Base-by-base conservation (phyloP, 352 stramenopile genomes). In the Peronospora tabacina region DNA sequence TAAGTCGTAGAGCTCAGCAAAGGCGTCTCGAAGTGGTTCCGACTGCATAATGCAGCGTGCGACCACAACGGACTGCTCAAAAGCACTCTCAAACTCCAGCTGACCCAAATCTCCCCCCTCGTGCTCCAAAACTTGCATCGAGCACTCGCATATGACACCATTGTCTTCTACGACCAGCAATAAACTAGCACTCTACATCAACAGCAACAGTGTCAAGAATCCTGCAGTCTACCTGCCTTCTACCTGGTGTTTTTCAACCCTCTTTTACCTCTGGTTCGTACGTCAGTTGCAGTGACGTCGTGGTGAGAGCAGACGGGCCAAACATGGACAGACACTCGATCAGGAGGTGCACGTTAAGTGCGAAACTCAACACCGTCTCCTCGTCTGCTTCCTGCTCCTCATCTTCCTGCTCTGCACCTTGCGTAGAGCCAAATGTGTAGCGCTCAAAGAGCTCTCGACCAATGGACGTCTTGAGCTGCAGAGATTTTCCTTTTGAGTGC, bases 391-490 rank as follows among this genome's bases (percentile, higher is more conserved):
- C 57, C 5, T 61, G 41, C 1, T 47, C 36, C 0, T 52, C 33
- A 24, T 43, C 24, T 15, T 22, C 10, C 19, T 70, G 26, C 3
- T 48, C 33, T 1, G 60, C 20, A 39, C 41, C 52, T 4, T 34
- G 9, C 10, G 35, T 26, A 5, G 49, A 15, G 2, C 57, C 44
- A 8, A 90, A 74, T 39, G 66, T 44, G 66, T 74, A 93, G 26
- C 62, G 66, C 38, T 90, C 79, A 47, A 93, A 93, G 5, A 93
- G 53, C 51, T 90, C 77, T n/a, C 55, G 62, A 8, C 70, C 63
- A 7, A 90, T 70, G 8, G 77, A 87, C 20, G 82, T 88, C 68
- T 90, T 93, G 61, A 93, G 72, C 72, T 93, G 82, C 20, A 93
- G 66, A 51, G 79, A 88, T 51, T 93, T 93, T 40, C 82, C 79